Evolutionary conservation across 2,329 filamentous ascomycete genomes (phyloP).

Genomic region (Fusarium sublunatum): DNA sequence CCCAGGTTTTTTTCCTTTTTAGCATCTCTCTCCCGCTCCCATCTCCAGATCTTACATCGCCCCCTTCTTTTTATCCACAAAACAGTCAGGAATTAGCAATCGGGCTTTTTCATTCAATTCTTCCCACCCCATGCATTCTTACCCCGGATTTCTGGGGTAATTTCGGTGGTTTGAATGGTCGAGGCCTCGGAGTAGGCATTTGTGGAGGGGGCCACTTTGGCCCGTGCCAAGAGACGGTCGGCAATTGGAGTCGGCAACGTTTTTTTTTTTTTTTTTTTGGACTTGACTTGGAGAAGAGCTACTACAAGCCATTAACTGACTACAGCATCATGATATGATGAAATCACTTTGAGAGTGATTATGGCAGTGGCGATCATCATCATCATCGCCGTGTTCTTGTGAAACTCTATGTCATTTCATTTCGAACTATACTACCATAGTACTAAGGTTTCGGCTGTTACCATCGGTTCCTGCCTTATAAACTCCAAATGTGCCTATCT

Average conservation of each 20-base stretch:
- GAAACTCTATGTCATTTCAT: conserved; percentile 1
- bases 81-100: conserved; percentile 30
- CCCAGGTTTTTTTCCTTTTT: conserved; percentile 23
- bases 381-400: conserved; percentile 1
- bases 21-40: background rate
- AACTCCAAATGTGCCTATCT: background rate
- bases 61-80: conserved; percentile 16
- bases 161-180: conserved; percentile 17
- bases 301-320: background rate
- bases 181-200: background rate
- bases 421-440: background rate
- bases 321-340: background rate
- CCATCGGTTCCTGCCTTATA: conserved; percentile 20
- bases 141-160: conserved; percentile 37
- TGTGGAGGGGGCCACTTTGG: conserved; percentile 28
- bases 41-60: conserved; percentile 4
- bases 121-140: conserved; percentile 1
- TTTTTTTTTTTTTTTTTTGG: no score
- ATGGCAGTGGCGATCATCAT: background rate
- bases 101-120: background rate
- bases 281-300: background rate
- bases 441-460: conserved; percentile 22
- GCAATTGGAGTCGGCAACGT: conserved; percentile 46
- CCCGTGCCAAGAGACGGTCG: conserved; percentile 41
- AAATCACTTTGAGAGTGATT: background rate